Evolutionary conservation across 1,284 basidiomycete genomes (phyloP), one percentile per base, ranked within the genome.

Genomic region (Pseudomicrostroma phylloplanum): DNA sequence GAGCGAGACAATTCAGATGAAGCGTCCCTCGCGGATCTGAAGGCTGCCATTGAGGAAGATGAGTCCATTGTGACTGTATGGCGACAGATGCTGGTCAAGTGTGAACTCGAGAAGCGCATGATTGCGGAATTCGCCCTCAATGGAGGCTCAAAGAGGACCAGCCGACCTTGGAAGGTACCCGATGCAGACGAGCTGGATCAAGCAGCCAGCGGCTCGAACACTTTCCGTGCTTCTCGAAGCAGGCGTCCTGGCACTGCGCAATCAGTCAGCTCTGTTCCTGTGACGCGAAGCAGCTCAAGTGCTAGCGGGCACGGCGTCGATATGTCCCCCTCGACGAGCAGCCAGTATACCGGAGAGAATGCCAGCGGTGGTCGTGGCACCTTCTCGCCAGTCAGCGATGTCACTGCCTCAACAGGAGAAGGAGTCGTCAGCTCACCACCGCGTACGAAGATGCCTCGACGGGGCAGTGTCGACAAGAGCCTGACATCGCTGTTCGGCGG

Each of bases 1-100:
- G 73, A 76, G 63, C 68, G 73, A 13, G 73, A 76, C 62, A 76
- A 76, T 55, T 70, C 70, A 13, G 72, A 76, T 60, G 72, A 72
- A 58, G 73, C 73, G 19, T 62, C 65, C 40, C 67, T 74, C 19
- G 64, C 62, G 40, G 73, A 76, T 55, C 67, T 76, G 2, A 61
- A 60, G 19, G 68, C 71, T 19, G 73, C 73, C 51, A 65, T 76
- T 55, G 69, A 65, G 51, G 73, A 76, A 57, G 73, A 76, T 56
- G 73, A 76, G 58, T 61, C 57, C 40, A 65, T 71, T 46, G 53
- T 63, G 6, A 58, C 60, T 6, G 58, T 71, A 25, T 75, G 61
- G 64, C 63, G 59, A 63, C 64, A 63, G 30, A 64, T 72, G 64
- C 40, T 63, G 8, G 67, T 71, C 62, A 66, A 61, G 56, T 55